Base-by-base conservation (phyloP, 208 protist genomes). In the Trypanosoma caninum region DNA sequence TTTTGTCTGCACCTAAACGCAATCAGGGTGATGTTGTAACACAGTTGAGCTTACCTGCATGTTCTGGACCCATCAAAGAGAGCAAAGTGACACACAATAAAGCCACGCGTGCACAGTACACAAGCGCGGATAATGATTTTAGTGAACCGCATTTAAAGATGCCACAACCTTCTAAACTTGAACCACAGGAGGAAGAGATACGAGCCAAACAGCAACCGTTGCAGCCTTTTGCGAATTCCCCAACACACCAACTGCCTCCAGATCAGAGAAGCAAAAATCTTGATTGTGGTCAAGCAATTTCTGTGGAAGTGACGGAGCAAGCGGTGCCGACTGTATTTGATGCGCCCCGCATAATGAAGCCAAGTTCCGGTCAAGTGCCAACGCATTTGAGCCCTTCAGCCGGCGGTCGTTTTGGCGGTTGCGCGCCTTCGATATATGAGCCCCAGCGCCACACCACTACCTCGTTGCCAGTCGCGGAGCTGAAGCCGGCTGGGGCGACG, bases 341-440 rank as follows among this genome's bases (percentile, higher is more conserved):
- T 50, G 6, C 14, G 16, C 45, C 4, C 4, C 10, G 30, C 23
- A 2, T 13, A 16, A 50, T 30, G 1, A 13, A 30, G 45, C 13
- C 2, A 54, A 22, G 35, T 31, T 2, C 34, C 16, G 35, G 16
- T 16, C 33, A 20, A 3, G 31, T 45, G 9, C 52, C 52, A 27
- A 14, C 22, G 2, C 35, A 31, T 45, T 11, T 35, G 10, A 3
- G 8, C 7, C 3, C 31, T 18, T 23, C n/a, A 23, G 11, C 10
- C 31, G 35, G 34, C 23, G 5, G 3, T 16, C 52, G 5, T 28
- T 35, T 16, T 11, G 18, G 22, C 3, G 31, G n/a, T 45, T 3
- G 41, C 44, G 33, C 52, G 6, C 52, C 52, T 31, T 35, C 35
- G 20, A 18, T 57, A 30, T 14, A 25, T 37, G 52, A 57, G 23